Evolutionary conservation across 2,329 filamentous ascomycete species (phyloP), one percentile per base, ranked within the genome.

Genomic region (Aspergillus fumigatiaffinis): DNA sequence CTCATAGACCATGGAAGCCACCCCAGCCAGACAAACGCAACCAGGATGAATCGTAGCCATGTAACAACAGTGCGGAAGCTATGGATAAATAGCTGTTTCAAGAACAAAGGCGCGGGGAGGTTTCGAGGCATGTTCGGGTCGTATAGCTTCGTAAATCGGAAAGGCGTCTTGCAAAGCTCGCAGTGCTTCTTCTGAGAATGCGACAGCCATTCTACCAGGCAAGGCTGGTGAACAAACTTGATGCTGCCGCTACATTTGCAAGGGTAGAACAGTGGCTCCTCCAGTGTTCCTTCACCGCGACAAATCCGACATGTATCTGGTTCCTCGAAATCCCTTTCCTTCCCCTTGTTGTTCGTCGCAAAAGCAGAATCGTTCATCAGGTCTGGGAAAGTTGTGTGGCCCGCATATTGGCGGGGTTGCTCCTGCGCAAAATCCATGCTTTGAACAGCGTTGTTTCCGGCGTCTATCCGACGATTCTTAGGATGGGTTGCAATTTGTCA

Each of bases 111-210:
- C 44, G 87, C 82, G 0, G 95, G 94, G 14, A 99, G 82, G 12
- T 84, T 86, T 61, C 85, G 84, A 1, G 94, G 95, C 94, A 99
- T 99, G 70, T 92, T 85, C 3, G 92, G 91, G 60, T 92, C 87
- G 78, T 99, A 99, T 42, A 99, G 84, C 76, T 99, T 99, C 53
- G 94, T 99, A 79, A 99, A 99, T 59, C 92, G 90, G 71, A 97
- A 99, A 0, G 92, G 88, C 2, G 94, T 99, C 79, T 99, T 99
- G 86, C 94, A 99, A 38, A 99, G 87, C 79, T 99, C 94, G 81
- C 95, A 99, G 80, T 99, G 90, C 76, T 97, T 97, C 84, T 99
- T 99, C 73, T 99, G 92, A 1, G 94, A 97, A 75, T 99, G 95
- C 51, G 92, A 93, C 23, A 99, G 82, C 94, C 94, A 99, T 76